Base-by-base conservation (phyloP, 495 filamentous ascomycete genomes). In the Tricharina praecox region DNA sequence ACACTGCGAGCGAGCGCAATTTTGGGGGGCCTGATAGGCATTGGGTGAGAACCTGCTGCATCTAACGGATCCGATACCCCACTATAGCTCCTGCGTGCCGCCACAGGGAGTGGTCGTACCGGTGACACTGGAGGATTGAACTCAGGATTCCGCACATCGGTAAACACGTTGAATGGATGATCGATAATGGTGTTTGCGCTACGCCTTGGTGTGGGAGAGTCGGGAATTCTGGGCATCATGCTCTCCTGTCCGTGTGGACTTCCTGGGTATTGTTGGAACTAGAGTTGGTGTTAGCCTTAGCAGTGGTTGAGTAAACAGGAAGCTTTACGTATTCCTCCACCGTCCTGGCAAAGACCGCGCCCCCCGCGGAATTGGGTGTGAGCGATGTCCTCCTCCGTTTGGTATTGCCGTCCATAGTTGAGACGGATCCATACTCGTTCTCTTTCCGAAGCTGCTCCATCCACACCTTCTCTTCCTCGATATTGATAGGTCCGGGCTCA, bases 1-100 rank as follows among this genome's bases (percentile, higher is more conserved):
- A 43, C 20, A 15, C 13, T 40, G 10, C 37, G 37, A 21, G n/a
- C 25, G 24, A 49, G 8, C 30, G 43, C 24, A 16, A 58, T 43
- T 39, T 62, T 33, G 24, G 23, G 57, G 53, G 54, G 60, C 64
- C 51, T 60, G 50, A 35, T 23, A 58, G 71, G 46, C 59, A 69
- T 51, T 58, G 72, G 42, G 55, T 70, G 15, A 67, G 68, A 59
- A 45, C 50, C 53, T 9, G 35, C 54, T 63, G 71, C 67, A 45
- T 72, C 63, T 55, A 67, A 66, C 52, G 66, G 70, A 58, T 86
- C 82, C 2, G 85, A 79, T 2, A 93, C 77, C 13, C 92, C 92
- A 56, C 82, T 86, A 50, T 94, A 93, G 60, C 80, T 93, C 23
- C 78, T 78, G 24, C 85, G 75, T 18, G 86, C 81, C 25, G 88